Percentiles rank a stretch among this genome's conserved stretches.
phyloP scores from a whole-genome alignment of 1,284 basidiomycete genomes.

The Rhodotorula mucilaginosa region DNA sequence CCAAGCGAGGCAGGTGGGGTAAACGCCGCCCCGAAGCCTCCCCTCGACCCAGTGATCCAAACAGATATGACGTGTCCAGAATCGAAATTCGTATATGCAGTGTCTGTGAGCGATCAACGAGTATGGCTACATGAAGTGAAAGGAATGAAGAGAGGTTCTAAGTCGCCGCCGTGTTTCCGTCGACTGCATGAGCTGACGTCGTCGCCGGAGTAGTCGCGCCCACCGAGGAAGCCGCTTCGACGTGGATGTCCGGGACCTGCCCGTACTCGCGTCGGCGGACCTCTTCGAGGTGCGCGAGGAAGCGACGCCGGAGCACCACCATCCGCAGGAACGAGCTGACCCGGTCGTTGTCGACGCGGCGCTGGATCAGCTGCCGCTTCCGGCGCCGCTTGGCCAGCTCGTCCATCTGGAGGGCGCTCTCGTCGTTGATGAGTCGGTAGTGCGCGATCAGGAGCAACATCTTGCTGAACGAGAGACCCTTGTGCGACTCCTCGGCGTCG shows the following conservation, averaged over 20 bases:
- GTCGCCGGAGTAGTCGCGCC: not conserved
- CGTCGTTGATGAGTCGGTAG: conserved; percentile 86
- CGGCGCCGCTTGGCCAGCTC: conserved; percentile 74
- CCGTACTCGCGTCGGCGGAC: not conserved
- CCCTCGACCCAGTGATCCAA: too few species aligned
- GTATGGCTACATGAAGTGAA: too few species aligned
- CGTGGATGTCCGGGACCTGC: not conserved
- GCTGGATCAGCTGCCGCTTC: conserved; percentile 72
- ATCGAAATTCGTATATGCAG: too few species aligned
- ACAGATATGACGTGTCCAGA: too few species aligned
- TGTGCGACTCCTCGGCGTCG: conserved; percentile 61
- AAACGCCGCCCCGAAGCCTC: too few species aligned
- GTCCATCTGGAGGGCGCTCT: conserved; percentile 79
- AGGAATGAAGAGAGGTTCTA: too few species aligned
- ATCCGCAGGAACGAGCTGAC: conserved; percentile 74
- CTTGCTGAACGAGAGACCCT: conserved; percentile 84
- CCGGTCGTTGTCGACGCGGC: conserved; percentile 77
- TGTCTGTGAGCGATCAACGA: too few species aligned
- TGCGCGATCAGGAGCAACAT: conserved; percentile 88
- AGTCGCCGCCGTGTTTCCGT: too few species aligned
- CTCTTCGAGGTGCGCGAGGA: conserved; percentile 50
- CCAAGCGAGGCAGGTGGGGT: too few species aligned
- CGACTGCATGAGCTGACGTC: not conserved
- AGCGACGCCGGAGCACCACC: conserved; percentile 69
- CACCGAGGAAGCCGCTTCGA: not conserved